Evolutionary conservation across 1,139 yeast genomes (phyloP).

Genomic region (Sugiyamaella japonica): DNA sequence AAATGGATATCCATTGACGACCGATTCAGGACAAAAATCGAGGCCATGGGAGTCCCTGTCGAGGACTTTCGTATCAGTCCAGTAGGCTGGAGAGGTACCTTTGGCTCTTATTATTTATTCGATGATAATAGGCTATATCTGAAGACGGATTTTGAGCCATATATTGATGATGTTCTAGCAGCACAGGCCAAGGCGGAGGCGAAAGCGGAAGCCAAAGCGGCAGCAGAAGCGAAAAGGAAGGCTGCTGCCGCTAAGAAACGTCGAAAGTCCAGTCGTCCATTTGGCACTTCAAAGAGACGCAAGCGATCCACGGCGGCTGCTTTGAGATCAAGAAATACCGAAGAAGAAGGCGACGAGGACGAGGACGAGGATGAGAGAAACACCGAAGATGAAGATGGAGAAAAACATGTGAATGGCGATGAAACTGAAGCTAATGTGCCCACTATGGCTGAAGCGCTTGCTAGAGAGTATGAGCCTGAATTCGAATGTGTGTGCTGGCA

Average conservation of each 20-base stretch:
- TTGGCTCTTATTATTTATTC: constrained; percentile 37
- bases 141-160: constrained; percentile 32
- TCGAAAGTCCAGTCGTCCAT: constrained; percentile 9
- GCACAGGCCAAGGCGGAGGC: constrained; percentile 17
- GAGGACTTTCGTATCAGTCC: constrained; percentile 38
- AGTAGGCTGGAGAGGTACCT: constrained; percentile 36
- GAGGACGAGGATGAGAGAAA: constrained; percentile 19
- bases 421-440: neutral
- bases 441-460: constrained; percentile 29
- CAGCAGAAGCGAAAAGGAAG: neutral
- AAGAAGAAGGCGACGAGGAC: constrained; percentile 18
- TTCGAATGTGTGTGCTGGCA: constrained; percentile 42
- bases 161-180: constrained; percentile 24
- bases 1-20: constrained; percentile 31
- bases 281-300: constrained; percentile 14
- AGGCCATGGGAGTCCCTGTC: constrained; percentile 21
- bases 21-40: constrained; percentile 32
- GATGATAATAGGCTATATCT: constrained; percentile 42
- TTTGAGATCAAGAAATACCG: constrained; percentile 13
- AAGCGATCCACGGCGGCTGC: constrained; percentile 7
- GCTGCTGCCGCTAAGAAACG: constrained; percentile 1
- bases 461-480: constrained; percentile 32
- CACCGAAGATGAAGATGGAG: constrained; percentile 5
- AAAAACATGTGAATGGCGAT: neutral
- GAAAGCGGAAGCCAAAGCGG: constrained; percentile 19